phyloP scores from a whole-genome alignment of 2,329 filamentous ascomycete species.

The Aspergillus aculeatus region DNA sequence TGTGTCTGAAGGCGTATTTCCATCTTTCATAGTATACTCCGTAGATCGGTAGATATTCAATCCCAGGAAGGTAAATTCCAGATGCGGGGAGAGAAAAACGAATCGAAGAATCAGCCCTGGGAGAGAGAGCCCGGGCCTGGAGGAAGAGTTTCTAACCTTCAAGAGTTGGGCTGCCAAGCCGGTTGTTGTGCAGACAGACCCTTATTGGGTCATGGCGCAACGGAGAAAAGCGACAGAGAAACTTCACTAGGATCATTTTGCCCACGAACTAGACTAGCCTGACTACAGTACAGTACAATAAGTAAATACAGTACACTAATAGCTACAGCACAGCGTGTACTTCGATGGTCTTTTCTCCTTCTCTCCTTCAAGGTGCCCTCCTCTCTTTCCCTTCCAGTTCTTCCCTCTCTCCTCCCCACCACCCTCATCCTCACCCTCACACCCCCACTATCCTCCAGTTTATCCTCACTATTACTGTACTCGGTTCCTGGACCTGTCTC shows the following conservation, averaged over 20 bases:
- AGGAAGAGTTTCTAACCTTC: background rate
- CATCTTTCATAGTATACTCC: too few species aligned
- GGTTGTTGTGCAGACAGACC: background rate
- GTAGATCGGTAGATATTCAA: too few species aligned
- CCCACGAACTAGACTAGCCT: too few species aligned
- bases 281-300: too few species aligned
- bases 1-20: background rate
- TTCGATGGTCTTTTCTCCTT: too few species aligned
- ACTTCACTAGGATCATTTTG: slow-evolving; percentile 3
- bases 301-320: background rate
- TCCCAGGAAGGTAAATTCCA: background rate
- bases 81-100: slow-evolving; percentile 1
- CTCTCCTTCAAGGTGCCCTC: too few species aligned
- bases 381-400: background rate
- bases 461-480: background rate
- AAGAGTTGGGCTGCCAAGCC: slow-evolving; percentile 10
- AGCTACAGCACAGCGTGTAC: too few species aligned
- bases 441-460: too few species aligned
- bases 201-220: slow-evolving; percentile 3
- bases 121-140: too few species aligned
- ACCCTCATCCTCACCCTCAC: background rate
- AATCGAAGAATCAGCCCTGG: too few species aligned
- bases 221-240: slow-evolving; percentile 8
- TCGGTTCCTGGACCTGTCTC: background rate
- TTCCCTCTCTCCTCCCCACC: background rate